Percentiles rank a stretch among this genome's conserved stretches.
phyloP scores from a whole-genome alignment of 2,329 filamentous ascomycete genomes.

The Talaromyces pinophilus region DNA sequence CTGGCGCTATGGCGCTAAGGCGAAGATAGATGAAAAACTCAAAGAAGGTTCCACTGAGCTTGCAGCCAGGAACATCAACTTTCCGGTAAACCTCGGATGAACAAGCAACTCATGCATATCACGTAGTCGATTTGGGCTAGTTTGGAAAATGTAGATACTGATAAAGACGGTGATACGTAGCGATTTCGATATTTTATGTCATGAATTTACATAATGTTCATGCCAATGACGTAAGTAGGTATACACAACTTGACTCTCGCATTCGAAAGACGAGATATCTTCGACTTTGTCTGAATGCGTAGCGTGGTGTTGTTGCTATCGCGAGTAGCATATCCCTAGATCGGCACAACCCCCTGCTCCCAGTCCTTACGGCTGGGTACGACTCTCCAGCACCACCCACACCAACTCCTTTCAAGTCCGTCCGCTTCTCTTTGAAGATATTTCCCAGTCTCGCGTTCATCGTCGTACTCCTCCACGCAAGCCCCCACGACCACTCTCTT shows the following conservation, averaged over 20 bases:
- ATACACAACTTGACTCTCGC: neutral
- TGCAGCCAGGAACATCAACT: neutral
- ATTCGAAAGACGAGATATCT: neutral
- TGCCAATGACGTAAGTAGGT: neutral
- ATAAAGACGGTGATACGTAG: neutral
- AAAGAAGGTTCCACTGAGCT: neutral
- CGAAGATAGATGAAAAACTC: neutral
- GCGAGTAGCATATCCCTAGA: neutral
- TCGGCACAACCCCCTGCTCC: conserved; percentile 1
- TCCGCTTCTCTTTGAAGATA: conserved; percentile 70
- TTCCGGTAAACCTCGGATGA: neutral
- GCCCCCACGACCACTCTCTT: conserved; percentile 78
- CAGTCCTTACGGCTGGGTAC: conserved; percentile 56
- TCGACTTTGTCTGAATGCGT: neutral
- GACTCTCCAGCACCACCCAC: conserved; percentile 83
- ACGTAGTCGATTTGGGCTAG: neutral
- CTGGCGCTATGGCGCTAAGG: neutral
- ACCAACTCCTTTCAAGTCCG: conserved; percentile 76
- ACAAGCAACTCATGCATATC: neutral
- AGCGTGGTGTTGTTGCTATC: neutral
- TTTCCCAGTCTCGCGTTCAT: conserved; percentile 66
- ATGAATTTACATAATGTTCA: neutral
- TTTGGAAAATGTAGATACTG: neutral
- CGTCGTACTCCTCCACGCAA: conserved; percentile 81
- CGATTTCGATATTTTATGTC: neutral